phyloP scores from a whole-genome alignment of 257 asterid species.

The Gentiana straminea region DNA sequence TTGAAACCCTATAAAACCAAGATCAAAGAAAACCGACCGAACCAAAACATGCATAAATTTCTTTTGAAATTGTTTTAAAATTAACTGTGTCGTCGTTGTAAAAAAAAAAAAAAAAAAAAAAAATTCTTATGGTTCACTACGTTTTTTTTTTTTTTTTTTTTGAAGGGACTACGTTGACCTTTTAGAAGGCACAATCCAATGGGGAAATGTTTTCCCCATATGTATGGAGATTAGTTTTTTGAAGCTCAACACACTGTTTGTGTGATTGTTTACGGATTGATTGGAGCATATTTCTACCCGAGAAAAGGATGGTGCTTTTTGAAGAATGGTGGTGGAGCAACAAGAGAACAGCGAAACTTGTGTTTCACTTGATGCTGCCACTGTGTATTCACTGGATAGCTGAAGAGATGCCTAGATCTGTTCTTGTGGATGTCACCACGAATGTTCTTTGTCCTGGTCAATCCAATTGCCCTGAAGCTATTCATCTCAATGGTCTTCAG shows the following conservation, averaged over 20 bases:
- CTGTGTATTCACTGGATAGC: conserved; percentile 82
- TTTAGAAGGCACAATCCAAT: no score
- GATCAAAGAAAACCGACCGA: no score
- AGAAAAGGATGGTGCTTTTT: conserved; percentile 11
- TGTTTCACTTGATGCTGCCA: conserved; percentile 59
- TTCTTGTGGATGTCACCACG: conserved; percentile 83
- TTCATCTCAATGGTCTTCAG: conserved; percentile 80
- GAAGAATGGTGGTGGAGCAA: conserved; percentile 21
- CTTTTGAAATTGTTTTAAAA: no score
- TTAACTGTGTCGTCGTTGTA: no score
- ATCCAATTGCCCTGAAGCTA: conserved; percentile 57
- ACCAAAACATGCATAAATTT: no score
- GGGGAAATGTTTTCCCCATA: no score
- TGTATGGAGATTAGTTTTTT: no score
- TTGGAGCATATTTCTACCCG: background rate
- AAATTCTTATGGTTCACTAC: no score
- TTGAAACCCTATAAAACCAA: no score
- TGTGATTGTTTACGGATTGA: conserved; percentile 6
- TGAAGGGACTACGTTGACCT: no score
- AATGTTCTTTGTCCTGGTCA: conserved; percentile 67
- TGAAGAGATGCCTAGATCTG: conserved; percentile 83
- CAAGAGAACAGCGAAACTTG: conserved; percentile 38
- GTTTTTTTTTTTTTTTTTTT: no score
- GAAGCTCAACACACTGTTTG: background rate
- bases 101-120: no score